phyloP scores from a whole-genome alignment of 345 rosid species.

The Salix purpurea region DNA sequence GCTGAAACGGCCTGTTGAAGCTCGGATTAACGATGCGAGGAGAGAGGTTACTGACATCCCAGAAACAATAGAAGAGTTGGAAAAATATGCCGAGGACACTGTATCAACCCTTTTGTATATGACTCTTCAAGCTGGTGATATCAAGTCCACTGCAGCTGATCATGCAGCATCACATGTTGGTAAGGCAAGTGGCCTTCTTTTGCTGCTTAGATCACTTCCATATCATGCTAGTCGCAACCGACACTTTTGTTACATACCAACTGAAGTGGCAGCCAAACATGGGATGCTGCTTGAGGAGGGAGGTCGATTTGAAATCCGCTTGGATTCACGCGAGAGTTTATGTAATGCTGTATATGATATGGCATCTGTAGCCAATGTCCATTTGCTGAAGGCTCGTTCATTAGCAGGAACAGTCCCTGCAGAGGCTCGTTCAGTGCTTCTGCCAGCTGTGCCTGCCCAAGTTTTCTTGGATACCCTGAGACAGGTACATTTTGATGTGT shows the following conservation, averaged over 20 bases:
- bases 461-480: slow-evolving; percentile 61
- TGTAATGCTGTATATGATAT: slow-evolving; percentile 71
- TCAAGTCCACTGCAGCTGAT: slow-evolving; percentile 70
- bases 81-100: slow-evolving; percentile 84
- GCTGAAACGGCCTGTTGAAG: slow-evolving; percentile 84
- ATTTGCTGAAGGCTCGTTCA: slow-evolving; percentile 77
- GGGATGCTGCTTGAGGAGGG: slow-evolving; percentile 63
- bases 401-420: slow-evolving; percentile 55
- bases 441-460: slow-evolving; percentile 76
- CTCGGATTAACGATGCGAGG: slow-evolving; percentile 69
- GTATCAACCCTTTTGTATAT: slow-evolving; percentile 69
- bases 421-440: slow-evolving; percentile 70
- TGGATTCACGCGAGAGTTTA: slow-evolving; percentile 64
- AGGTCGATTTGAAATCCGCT: slow-evolving; percentile 47
- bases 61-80: slow-evolving; percentile 60
- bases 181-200: slow-evolving; percentile 86
- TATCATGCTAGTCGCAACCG: slow-evolving; percentile 74
- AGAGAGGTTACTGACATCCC: slow-evolving; percentile 66
- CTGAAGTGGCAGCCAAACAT: slow-evolving; percentile 63
- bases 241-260: slow-evolving; percentile 64
- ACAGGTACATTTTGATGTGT: slow-evolving; percentile 70
- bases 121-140: slow-evolving; percentile 86
- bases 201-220: slow-evolving; percentile 70
- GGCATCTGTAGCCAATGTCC: slow-evolving; percentile 80
- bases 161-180: slow-evolving; percentile 92